These are phyloP conservation scores for Thermoascus crustaceus DNA, from an alignment of 2,329 filamentous ascomycete species.

Conservation along the genomic window DNA sequence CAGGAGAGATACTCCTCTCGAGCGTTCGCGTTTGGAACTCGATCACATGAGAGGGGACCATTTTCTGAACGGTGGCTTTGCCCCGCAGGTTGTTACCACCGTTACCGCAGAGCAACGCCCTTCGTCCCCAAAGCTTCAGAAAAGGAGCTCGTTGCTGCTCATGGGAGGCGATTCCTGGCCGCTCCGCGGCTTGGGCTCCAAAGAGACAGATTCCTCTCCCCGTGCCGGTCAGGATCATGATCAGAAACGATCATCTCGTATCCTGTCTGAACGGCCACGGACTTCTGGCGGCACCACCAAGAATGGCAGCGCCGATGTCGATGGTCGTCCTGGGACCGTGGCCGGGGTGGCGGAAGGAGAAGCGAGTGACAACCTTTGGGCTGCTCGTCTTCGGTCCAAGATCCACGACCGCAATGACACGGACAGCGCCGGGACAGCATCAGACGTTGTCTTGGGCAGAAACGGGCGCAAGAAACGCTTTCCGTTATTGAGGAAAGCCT, in stretches of 20 bases:
- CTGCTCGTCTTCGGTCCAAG: slow-evolving; percentile 1
- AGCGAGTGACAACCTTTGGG: not conserved
- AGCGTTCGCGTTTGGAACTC: slow-evolving; percentile 48
- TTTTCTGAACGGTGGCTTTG: slow-evolving; percentile 9
- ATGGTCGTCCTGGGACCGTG: not conserved
- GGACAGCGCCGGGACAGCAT: slow-evolving; percentile 9
- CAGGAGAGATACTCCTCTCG: slow-evolving; percentile 54
- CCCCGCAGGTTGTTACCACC: slow-evolving; percentile 6
- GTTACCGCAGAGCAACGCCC: slow-evolving; percentile 14
- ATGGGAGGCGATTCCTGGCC: slow-evolving; percentile 16
- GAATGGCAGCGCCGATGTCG: not conserved
- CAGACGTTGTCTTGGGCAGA: slow-evolving; percentile 25
- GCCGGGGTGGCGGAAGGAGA: not conserved
- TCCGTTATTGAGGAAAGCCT: slow-evolving; percentile 36
- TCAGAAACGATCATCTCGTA: not conserved
- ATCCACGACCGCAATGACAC: not conserved
- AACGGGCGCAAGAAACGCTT: slow-evolving; percentile 40
- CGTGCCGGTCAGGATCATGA: not conserved
- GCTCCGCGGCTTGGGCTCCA: slow-evolving; percentile 10
- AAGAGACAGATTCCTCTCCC: not conserved
- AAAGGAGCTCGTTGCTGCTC: slow-evolving; percentile 10
- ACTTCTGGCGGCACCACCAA: slow-evolving; percentile 4
- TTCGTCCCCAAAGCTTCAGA: slow-evolving; percentile 20
- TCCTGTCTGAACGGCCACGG: slow-evolving; percentile 4
- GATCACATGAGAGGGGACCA: slow-evolving; percentile 21